A percentile compares a stretch with the other conserved stretches of the same genome.
phyloP scores from a whole-genome alignment of 1,284 basidiomycete species.

The Ceratorhiza oryzae-sativae region DNA sequence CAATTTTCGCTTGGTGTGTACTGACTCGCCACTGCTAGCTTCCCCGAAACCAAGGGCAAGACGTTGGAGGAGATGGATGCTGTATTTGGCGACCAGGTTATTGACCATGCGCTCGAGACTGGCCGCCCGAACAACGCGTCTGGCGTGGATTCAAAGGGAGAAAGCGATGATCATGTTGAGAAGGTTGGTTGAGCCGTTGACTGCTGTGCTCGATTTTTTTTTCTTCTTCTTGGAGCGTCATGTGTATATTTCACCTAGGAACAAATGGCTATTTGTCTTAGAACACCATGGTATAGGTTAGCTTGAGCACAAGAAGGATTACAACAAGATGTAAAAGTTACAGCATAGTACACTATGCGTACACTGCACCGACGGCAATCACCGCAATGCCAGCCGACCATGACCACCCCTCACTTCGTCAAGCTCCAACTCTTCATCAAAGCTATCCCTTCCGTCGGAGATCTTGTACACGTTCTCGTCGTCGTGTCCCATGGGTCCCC shows the following conservation, averaged over 20 bases:
- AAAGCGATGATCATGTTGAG: conserved; percentile 28
- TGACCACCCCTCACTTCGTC: conserved; percentile 21
- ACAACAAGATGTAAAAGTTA: conserved; percentile 13
- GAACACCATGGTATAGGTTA: neutral
- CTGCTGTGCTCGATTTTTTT: neutral
- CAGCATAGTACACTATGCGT: neutral
- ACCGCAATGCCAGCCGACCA: conserved; percentile 11
- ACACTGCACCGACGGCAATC: neutral
- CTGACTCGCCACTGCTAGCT: conserved; percentile 39
- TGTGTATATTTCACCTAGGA: neutral
- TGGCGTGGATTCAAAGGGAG: conserved; percentile 14
- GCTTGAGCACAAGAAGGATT: neutral
- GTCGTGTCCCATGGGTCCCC: conserved; percentile 15
- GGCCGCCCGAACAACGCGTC: conserved; percentile 28
- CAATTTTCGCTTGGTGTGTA: neutral
- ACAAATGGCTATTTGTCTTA: neutral
- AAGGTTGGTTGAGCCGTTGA: conserved; percentile 3
- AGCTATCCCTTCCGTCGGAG: conserved; percentile 33
- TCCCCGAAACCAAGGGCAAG: conserved; percentile 50
- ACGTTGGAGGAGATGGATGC: conserved; percentile 49
- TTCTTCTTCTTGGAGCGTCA: neutral
- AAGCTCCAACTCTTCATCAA: conserved; percentile 36
- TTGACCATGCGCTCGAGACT: conserved; percentile 39
- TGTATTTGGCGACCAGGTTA: conserved; percentile 46
- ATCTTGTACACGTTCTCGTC: conserved; percentile 35